Evolutionary conservation across 2,329 filamentous ascomycete species (phyloP), one percentile per base, ranked within the genome.

Genomic region (Davidsoniella neocaledoniae): DNA sequence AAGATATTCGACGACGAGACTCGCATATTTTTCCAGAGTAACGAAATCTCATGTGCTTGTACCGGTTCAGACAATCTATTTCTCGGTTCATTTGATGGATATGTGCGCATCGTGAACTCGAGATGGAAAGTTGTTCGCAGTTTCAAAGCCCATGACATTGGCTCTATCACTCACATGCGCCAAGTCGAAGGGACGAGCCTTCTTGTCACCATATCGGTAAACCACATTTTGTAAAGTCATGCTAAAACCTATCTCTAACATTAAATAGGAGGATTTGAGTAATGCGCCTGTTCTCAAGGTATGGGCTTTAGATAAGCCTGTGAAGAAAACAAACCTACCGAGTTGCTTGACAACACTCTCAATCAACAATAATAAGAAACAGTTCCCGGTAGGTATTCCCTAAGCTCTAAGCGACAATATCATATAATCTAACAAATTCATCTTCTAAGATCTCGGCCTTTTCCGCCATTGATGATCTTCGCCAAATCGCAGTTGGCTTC

Each of bases 241-340:
- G 2, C n/a, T 5, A 14, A 21, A 12, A 36, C 23, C n/a, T 8
- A 21, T 49, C 37, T 26, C 51, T 39, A 36, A 47, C 19, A 7
- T 23, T 16, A 26, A 53, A 17, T 63, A 82, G 66, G 91, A 98
- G 65, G 88, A 96, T 59, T 69, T 95, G 48, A 83, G 83, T 38
- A 83, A 76, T 58, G 87, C 96, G 58, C 90, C 91, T 0, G 74
- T 90, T 17, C 66, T 98, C 53, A 96, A 94, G 63, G 90, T 96
- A n/a, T 98, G 91, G 91, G 90, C 86, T 19, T 71, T 98, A 57
- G 88, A 96, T 62, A 93, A 88, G 66, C 74, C 82, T 3, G 86
- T 94, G 57, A 96, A 91, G 73, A 96, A 93, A 72, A 93, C 86
- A 4, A 87, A 87, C 40, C 71, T 82, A 54, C 91, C 91, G 14